Conservation (phyloP, 441 rosid species). For the Metrosideros polymorpha region DNA sequence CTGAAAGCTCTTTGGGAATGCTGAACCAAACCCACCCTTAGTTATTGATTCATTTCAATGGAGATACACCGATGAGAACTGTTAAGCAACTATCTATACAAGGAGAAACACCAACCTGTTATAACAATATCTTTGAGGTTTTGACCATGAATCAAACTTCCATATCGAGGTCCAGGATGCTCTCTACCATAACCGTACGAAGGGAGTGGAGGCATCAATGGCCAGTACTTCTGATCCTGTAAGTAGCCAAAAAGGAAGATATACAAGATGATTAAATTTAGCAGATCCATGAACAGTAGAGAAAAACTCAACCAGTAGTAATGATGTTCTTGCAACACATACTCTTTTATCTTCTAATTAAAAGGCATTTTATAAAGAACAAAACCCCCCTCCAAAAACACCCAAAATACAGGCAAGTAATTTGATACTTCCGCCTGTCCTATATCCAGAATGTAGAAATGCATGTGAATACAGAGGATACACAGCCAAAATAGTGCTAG, state of each 20-base stretch:
- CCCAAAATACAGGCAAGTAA: neutral
- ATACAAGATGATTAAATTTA: neutral
- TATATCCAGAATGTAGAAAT: neutral
- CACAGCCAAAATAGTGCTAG: neutral
- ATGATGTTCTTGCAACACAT: neutral
- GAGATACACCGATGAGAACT: neutral
- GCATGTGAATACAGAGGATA: neutral
- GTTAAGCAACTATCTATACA: neutral
- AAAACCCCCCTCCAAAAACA: neutral
- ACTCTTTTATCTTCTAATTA: neutral
- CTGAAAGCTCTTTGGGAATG: no score
- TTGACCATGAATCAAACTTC: conserved; percentile 95
- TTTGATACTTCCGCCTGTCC: neutral
- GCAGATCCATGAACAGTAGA: neutral
- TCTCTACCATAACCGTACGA: conserved; percentile 93
- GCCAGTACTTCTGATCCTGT: conserved; percentile 85
- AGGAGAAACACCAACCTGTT: conserved; percentile 45
- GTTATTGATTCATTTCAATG: neutral
- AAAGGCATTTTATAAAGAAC: neutral
- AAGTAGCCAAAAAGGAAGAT: neutral
- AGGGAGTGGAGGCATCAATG: conserved; percentile 87
- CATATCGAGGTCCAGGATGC: conserved; percentile 84
- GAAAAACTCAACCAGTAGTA: neutral
- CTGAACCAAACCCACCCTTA: no score
- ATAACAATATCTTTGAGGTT: conserved; percentile 85